Evolutionary conservation across 106 monocot species (phyloP).

Genomic region (Apostasia ramifera): DNA sequence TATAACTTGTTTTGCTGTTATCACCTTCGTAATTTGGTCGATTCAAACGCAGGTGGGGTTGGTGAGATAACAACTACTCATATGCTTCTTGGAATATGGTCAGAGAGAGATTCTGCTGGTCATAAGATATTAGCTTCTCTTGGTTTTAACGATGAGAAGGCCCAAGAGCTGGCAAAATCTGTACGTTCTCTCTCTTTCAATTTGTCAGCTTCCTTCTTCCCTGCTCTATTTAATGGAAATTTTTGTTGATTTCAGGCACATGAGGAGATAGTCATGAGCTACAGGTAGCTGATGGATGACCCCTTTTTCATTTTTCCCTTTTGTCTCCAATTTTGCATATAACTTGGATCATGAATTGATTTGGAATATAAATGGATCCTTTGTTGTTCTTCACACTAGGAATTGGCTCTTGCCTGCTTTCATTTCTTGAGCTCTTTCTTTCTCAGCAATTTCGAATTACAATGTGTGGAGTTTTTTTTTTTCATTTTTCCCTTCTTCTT

Average conservation of each 20-base stretch:
- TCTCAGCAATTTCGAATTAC: no score
- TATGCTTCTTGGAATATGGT: slow-evolving; percentile 93
- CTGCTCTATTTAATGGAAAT: background rate
- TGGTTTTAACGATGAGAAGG: slow-evolving; percentile 81
- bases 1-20: no score
- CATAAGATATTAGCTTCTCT: slow-evolving; percentile 76
- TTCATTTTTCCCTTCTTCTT: no score
- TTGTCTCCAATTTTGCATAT: no score
- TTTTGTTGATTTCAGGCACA: slow-evolving; percentile 36
- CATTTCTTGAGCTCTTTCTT: no score
- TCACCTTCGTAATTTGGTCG: background rate
- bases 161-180: slow-evolving; percentile 54
- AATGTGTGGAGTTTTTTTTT: no score
- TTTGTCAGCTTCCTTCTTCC: background rate
- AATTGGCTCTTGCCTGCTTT: no score
- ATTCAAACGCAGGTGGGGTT: slow-evolving; percentile 37
- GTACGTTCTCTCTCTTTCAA: slow-evolving; percentile 29
- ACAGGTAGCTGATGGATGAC: slow-evolving; percentile 27
- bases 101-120: slow-evolving; percentile 76
- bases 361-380: no score
- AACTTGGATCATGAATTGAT: no score
- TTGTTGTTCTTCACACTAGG: no score
- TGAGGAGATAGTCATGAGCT: slow-evolving; percentile 45
- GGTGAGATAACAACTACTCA: slow-evolving; percentile 75
- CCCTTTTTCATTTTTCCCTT: no score